These are phyloP conservation scores for Amanita rubescens DNA, from an alignment of 768 basidiomycete genomes.

Conservation along the genomic window DNA sequence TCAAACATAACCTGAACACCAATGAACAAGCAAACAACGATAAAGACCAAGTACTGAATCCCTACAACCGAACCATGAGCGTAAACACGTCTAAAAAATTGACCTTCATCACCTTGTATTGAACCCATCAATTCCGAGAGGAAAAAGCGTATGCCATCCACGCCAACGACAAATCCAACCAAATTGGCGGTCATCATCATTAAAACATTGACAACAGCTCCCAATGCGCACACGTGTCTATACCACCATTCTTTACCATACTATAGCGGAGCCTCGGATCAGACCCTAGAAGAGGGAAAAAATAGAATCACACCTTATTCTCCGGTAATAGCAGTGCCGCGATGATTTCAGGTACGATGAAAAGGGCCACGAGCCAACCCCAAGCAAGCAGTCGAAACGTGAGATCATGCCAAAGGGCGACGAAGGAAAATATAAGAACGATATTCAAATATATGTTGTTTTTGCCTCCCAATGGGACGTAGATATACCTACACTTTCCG, in stretches of 20 bases:
- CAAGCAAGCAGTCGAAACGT: conserved; percentile 83
- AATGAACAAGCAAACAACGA: conserved; percentile 64
- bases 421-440: conserved; percentile 85
- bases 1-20: conserved; percentile 94
- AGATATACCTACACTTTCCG: conserved; percentile 71
- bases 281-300: neutral
- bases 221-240: conserved; percentile 75
- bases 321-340: conserved; percentile 54
- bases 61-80: conserved; percentile 33
- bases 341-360: conserved; percentile 80
- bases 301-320: conserved; percentile 46
- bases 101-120: conserved; percentile 44
- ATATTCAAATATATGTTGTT: conserved; percentile 50
- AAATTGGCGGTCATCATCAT: conserved; percentile 92
- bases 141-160: conserved; percentile 72
- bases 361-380: conserved; percentile 93
- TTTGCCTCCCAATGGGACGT: conserved; percentile 84
- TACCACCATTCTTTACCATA: conserved; percentile 71
- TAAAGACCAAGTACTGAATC: conserved; percentile 52
- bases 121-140: conserved; percentile 52
- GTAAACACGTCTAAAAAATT: neutral
- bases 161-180: conserved; percentile 89
- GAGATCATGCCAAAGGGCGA: conserved; percentile 96
- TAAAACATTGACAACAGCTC: conserved; percentile 76
- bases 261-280: conserved; percentile 30